Evolutionary conservation across 441 rosid genomes (phyloP).

Genomic region (Euphorbia schlechtendalii): DNA sequence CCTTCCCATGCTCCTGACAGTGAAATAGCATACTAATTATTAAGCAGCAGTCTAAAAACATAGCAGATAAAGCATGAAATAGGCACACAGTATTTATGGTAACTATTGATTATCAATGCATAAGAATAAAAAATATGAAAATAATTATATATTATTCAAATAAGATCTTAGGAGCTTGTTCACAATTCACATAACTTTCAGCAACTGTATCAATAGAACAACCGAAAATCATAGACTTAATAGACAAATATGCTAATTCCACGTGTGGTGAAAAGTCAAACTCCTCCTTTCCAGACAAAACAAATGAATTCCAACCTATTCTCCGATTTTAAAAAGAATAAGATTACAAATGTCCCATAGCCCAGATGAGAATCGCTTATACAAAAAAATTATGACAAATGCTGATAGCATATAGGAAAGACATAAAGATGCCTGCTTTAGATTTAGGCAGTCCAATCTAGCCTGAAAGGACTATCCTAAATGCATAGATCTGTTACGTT

Average conservation of each 20-base stretch:
- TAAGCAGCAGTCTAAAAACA: constrained; percentile 5
- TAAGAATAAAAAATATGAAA: not conserved
- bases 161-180: constrained; percentile 2
- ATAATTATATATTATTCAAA: not conserved
- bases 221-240: not conserved
- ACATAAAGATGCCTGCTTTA: too few species aligned
- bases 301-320: too few species aligned
- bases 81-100: not conserved
- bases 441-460: too few species aligned
- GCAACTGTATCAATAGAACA: not conserved
- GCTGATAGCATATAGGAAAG: too few species aligned
- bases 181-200: not conserved
- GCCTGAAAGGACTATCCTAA: too few species aligned
- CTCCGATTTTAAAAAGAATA: too few species aligned
- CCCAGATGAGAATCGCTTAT: too few species aligned
- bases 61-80: not conserved
- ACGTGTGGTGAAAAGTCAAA: constrained; percentile 23
- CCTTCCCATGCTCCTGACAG: constrained; percentile 56
- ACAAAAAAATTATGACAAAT: too few species aligned
- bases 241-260: constrained; percentile 19
- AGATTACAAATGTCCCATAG: too few species aligned
- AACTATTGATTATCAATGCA: not conserved
- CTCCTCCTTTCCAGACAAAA: too few species aligned
- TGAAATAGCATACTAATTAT: constrained; percentile 19
- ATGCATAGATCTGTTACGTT: too few species aligned